phyloP scores from a whole-genome alignment of 2,329 filamentous ascomycete genomes.

The Ceratocystis destructans region DNA sequence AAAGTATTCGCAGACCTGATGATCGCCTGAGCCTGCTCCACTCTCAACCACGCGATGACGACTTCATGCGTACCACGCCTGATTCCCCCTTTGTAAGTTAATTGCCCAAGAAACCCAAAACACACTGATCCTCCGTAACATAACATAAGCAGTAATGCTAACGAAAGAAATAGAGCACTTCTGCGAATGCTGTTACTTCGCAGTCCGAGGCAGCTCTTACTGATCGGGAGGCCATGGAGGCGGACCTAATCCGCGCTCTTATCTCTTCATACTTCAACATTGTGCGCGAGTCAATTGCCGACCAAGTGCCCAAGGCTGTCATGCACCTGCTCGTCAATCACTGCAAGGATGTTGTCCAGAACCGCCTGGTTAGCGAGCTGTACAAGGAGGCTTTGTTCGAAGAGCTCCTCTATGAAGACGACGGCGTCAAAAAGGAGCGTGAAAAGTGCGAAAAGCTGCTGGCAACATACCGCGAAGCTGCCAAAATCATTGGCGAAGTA shows the following conservation, averaged over 20 bases:
- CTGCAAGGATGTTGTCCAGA: slow-evolving; percentile 96
- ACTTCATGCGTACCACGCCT: slow-evolving; percentile 29
- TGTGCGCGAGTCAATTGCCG: slow-evolving; percentile 93
- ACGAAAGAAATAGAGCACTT: slow-evolving; percentile 10
- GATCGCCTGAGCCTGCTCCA: slow-evolving; percentile 41
- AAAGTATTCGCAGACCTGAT: slow-evolving; percentile 63
- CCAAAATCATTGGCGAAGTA: slow-evolving; percentile 96
- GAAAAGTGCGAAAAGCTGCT: slow-evolving; percentile 97
- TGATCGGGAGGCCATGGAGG: slow-evolving; percentile 92
- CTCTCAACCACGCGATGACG: slow-evolving; percentile 32
- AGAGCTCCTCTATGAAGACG: slow-evolving; percentile 92
- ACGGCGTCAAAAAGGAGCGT: slow-evolving; percentile 89
- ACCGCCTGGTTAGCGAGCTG: slow-evolving; percentile 84
- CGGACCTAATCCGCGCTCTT: slow-evolving; percentile 86
- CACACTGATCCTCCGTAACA: slow-evolving; percentile 18
- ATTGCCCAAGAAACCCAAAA: slow-evolving; percentile 11
- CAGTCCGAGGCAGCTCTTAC: slow-evolving; percentile 65
- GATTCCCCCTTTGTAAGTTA: slow-evolving; percentile 45
- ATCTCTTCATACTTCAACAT: slow-evolving; percentile 99
- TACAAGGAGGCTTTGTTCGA: slow-evolving; percentile 87
- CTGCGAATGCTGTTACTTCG: slow-evolving; percentile 7
- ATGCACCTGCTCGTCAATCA: slow-evolving; percentile 99
- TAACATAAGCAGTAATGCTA: slow-evolving; percentile 11
- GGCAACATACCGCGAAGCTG: slow-evolving; percentile 90
- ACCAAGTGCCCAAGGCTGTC: slow-evolving; percentile 95